Base-by-base conservation (phyloP, 106 monocot genomes). In the Dendrobium catenatum region DNA sequence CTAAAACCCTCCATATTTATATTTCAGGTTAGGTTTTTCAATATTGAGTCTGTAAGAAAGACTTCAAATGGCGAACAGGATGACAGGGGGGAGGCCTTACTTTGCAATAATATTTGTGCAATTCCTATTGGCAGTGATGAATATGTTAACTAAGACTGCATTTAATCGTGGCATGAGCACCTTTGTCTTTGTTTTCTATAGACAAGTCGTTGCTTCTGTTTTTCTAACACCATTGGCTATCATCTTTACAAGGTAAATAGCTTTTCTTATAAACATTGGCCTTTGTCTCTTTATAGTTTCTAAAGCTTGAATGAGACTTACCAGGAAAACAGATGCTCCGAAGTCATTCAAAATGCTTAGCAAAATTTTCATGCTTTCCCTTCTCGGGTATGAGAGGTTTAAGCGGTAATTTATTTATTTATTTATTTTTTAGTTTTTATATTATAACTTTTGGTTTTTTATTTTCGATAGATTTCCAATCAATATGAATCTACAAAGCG, bases 101-200 rank as follows among this genome's bases (percentile, higher is more conserved):
- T 22, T 80, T 19, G 81, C 81, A 2, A 78, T 86, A 47, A 41
- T 92, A 9, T 1, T 83, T 1, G 46, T 89, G 16, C 81, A 85
- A 81, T 6, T 68, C 11, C 72, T 89, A 76, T 87, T 68, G 27
- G 20, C 89, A 5, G 84, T 78, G 24, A 79, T 80, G 73, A 33
- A 43, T 44, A 81, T 92, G 1, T 1, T 85, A 18, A 56, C 66
- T 8, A 92, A 89, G 73, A 89, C 78, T 4, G 91, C 89, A 2
- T 83, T 92, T 73, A 79, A 84, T 54, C 64, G 43, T 0, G 89
- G 89, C 40, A 66, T 92, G 77, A 92, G 68, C 80, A 81, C 89
- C n/a, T 85, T 78, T 46, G 83, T 92, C 47, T 87, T 92, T 54
- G 81, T 83, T 41, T 92, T 92, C 84, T 92, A 92, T 27, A 46